A percentile compares a stretch with the other conserved stretches of the same genome.
phyloP scores from a whole-genome alignment of 495 filamentous ascomycete species.

The Penicillium dipodomyicola region DNA sequence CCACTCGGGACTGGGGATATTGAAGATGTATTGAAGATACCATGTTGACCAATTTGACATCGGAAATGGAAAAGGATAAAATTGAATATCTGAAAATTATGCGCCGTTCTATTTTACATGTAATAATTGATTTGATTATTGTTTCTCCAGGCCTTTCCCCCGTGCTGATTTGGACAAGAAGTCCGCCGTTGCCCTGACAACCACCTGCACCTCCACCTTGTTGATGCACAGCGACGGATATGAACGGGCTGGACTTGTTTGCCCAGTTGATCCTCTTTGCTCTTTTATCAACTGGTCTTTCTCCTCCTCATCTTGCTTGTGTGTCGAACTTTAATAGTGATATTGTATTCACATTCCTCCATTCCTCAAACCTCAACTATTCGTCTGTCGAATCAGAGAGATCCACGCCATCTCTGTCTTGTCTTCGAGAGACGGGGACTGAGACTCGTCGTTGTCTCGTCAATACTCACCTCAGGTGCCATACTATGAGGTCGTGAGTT shows the following conservation, averaged over 20 bases:
- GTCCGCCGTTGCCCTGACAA: slow-evolving; percentile 31
- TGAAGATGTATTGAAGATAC: neutral
- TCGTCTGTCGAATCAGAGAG: slow-evolving; percentile 12
- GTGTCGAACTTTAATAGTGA: neutral
- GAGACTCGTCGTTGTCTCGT: slow-evolving; percentile 9
- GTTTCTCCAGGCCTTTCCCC: slow-evolving; percentile 5
- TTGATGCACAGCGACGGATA: slow-evolving; percentile 22
- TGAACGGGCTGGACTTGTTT: slow-evolving; percentile 16
- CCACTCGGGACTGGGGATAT: neutral
- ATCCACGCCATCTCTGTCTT: slow-evolving; percentile 1
- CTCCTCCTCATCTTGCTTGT: slow-evolving; percentile 3
- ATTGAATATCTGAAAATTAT: neutral
- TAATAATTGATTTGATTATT: neutral
- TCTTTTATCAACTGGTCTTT: slow-evolving; percentile 4
- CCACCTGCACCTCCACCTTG: slow-evolving; percentile 28
- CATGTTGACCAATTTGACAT: neutral
- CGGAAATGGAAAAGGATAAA: slow-evolving; percentile 1
- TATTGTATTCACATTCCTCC: slow-evolving; percentile 1
- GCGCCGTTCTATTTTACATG: no score
- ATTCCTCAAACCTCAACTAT: slow-evolving; percentile 3
- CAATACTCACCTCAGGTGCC: neutral
- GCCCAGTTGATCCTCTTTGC: slow-evolving; percentile 7
- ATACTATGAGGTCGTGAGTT: slow-evolving; percentile 33
- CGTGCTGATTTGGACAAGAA: slow-evolving; percentile 14
- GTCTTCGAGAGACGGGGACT: neutral